Conservation (phyloP, 371 early-diverging fungal species). For the Mucor ambiguus region DNA sequence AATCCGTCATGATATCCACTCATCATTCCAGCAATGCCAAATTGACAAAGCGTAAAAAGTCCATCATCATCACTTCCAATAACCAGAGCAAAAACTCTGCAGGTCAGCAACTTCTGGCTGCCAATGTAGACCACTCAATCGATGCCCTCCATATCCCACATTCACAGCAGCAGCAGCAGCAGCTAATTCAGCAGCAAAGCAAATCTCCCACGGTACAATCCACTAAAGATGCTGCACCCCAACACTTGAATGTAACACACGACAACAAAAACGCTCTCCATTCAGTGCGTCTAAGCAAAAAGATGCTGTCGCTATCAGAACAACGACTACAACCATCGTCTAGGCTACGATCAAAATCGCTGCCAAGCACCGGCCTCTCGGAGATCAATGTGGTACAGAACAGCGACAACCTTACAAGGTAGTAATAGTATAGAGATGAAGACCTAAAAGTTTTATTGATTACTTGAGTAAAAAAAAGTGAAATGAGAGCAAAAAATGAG, state of each 20-base stretch:
- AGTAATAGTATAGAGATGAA: background rate
- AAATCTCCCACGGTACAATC: slow-evolving; percentile 9
- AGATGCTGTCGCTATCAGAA: slow-evolving; percentile 15
- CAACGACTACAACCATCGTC: slow-evolving; percentile 7
- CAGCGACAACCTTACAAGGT: background rate
- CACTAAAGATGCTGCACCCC: background rate
- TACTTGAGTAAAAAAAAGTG: background rate
- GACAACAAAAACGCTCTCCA: slow-evolving; percentile 12
- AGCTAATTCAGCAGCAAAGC: background rate
- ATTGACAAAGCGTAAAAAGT: slow-evolving; percentile 7
- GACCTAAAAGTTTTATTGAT: background rate
- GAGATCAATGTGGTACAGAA: slow-evolving; percentile 15
- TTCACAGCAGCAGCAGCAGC: background rate
- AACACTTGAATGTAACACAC: slow-evolving; percentile 2
- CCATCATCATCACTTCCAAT: background rate
- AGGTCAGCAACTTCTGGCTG: slow-evolving; percentile 8
- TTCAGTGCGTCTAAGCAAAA: slow-evolving; percentile 21
- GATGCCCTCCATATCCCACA: background rate
- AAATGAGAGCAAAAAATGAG: background rate
- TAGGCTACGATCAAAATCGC: slow-evolving; percentile 23
- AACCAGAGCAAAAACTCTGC: background rate
- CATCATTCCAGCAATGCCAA: background rate
- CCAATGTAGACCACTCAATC: slow-evolving; percentile 17
- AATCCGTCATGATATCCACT: slow-evolving; percentile 18
- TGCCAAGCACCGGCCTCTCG: slow-evolving; percentile 23